Conservation (phyloP, 352 stramenopile genomes). For the Plasmopara muralis region DNA sequence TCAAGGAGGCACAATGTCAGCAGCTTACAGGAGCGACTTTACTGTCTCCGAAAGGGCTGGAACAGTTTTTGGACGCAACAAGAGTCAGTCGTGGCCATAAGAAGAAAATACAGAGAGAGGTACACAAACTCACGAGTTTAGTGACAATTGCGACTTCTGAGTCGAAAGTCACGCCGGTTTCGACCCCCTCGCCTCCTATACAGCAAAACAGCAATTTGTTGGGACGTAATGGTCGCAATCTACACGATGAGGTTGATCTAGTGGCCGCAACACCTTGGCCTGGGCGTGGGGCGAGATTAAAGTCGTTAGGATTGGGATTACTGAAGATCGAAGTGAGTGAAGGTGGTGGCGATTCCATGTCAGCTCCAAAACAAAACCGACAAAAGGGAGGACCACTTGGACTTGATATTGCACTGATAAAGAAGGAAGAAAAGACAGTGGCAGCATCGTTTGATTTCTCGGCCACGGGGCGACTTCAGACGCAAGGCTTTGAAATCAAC, state of each 20-base stretch:
- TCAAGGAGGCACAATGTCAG: conserved; percentile 30
- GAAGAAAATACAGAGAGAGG: conserved; percentile 72
- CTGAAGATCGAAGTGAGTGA: conserved; percentile 48
- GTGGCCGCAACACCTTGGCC: conserved; percentile 1
- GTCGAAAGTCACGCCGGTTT: conserved; percentile 1
- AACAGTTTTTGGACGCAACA: conserved; percentile 47
- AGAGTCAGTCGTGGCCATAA: conserved; percentile 59
- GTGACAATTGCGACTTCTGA: conserved; percentile 2
- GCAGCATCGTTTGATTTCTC: conserved; percentile 79
- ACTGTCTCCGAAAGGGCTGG: conserved; percentile 33
- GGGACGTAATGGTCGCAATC: conserved; percentile 40
- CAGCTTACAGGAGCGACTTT: conserved; percentile 41
- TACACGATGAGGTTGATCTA: conserved; percentile 46
- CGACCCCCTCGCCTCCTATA: conserved; percentile 10
- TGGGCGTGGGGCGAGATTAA: conserved; percentile 16
- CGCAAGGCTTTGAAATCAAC: conserved; percentile 82
- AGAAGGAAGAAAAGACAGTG: conserved; percentile 50
- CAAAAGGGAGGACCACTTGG: conserved; percentile 38
- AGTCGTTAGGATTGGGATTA: conserved; percentile 28
- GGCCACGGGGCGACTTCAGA: conserved; percentile 61
- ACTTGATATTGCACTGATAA: conserved; percentile 57
- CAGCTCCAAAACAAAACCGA: conserved; percentile 22
- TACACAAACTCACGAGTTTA: conserved; percentile 54
- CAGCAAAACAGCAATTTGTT: conserved; percentile 21
- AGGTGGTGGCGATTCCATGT: conserved; percentile 3